phyloP scores from a whole-genome alignment of 257 asterid genomes.

The Solanum chiquidenum region DNA sequence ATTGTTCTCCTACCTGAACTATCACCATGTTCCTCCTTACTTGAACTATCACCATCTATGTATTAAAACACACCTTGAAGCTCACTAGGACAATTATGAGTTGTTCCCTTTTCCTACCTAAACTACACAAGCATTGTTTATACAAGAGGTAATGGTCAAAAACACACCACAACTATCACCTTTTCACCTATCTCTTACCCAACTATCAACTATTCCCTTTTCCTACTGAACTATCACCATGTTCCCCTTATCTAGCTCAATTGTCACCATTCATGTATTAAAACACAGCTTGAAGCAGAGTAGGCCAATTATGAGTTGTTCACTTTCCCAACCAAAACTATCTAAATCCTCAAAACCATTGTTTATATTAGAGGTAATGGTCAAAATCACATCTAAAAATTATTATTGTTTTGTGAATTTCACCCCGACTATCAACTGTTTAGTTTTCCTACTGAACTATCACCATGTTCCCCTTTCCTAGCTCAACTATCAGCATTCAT shows the following conservation, averaged over 20 bases:
- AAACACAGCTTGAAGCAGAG: background rate
- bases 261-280: background rate
- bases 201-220: background rate
- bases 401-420: background rate
- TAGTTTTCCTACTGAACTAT: background rate
- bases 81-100: background rate
- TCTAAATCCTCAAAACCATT: background rate
- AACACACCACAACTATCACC: background rate
- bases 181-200: background rate
- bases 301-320: background rate
- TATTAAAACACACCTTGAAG: background rate
- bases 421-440: background rate
- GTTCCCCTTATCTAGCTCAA: background rate
- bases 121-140: background rate
- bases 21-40: background rate
- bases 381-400: background rate
- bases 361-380: background rate
- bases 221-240: background rate
- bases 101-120: background rate
- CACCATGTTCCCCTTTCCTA: background rate
- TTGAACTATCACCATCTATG: background rate
- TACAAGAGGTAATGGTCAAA: background rate
- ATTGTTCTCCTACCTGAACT: background rate
- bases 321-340: background rate
- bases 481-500: background rate